Evolutionary conservation across 208 protist genomes (phyloP).

Genomic region (Naegleria gruberi): DNA sequence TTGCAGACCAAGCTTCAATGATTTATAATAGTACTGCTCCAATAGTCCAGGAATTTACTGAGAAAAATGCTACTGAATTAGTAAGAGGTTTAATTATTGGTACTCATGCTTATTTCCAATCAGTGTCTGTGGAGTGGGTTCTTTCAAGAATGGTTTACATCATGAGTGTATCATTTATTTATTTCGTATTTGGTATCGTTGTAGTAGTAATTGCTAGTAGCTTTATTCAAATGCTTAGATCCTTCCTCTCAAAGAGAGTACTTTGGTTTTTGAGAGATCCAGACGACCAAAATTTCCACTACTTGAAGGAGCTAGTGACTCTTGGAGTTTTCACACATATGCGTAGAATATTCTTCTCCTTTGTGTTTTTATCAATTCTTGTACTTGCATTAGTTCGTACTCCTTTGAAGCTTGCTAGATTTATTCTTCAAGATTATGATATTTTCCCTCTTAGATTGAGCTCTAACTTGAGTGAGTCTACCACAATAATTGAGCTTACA

Average conservation of each 20-base stretch:
- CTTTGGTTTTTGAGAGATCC: slow-evolving; percentile 17
- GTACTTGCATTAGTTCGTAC: neutral
- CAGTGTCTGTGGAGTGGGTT: neutral
- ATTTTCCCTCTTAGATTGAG: neutral
- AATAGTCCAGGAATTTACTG: neutral
- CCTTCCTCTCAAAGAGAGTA: neutral
- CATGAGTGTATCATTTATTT: neutral
- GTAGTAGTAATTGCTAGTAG: neutral
- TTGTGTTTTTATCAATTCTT: neutral
- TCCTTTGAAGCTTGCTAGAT: neutral
- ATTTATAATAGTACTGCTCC: too few species aligned
- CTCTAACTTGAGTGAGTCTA: neutral
- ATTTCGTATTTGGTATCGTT: neutral
- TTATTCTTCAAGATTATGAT: neutral
- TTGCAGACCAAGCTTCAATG: too few species aligned
- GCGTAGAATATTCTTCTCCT: neutral
- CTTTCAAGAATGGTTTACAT: neutral
- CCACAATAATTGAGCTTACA: neutral
- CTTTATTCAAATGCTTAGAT: neutral
- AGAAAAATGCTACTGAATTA: neutral
- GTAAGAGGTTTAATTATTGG: neutral
- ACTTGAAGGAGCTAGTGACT: neutral
- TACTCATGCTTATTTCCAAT: neutral
- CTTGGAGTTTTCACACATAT: neutral
- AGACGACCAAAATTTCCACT: slow-evolving; percentile 9